phyloP scores from a whole-genome alignment of 2,329 filamentous ascomycete genomes.

The Blastomyces gilchristii region DNA sequence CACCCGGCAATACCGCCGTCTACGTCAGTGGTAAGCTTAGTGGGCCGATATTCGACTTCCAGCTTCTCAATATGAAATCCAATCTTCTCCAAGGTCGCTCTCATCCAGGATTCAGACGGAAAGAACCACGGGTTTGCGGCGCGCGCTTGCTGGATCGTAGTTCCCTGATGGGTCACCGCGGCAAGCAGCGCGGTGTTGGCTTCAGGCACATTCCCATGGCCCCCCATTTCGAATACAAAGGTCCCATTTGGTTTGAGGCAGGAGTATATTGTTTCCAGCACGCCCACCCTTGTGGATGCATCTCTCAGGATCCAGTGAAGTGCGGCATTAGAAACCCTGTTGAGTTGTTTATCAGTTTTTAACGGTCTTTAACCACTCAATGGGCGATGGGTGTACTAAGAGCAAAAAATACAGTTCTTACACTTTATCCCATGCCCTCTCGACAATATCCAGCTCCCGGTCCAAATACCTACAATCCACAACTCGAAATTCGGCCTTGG shows the following conservation, averaged over 20 bases:
- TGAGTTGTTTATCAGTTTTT: not conserved
- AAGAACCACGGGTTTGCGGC: conserved; percentile 60
- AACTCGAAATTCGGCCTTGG: conserved; percentile 22
- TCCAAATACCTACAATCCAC: conserved; percentile 29
- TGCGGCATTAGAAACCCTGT: conserved; percentile 51
- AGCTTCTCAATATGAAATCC: conserved; percentile 43
- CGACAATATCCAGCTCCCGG: conserved; percentile 17
- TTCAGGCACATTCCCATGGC: conserved; percentile 57
- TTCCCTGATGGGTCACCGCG: conserved; percentile 41
- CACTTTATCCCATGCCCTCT: conserved; percentile 41
- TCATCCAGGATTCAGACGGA: conserved; percentile 53
- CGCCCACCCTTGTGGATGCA: conserved; percentile 34
- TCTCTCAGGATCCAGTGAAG: conserved; percentile 56
- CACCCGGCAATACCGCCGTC: conserved; percentile 54
- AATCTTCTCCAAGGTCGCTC: conserved; percentile 25
- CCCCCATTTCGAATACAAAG: conserved; percentile 63
- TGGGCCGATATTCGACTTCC: conserved; percentile 55
- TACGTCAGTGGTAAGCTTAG: conserved; percentile 34
- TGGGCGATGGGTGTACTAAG: not conserved
- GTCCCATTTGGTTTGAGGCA: conserved; percentile 44
- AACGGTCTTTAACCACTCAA: not conserved
- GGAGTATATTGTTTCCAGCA: conserved; percentile 45
- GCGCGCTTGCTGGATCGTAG: conserved; percentile 41
- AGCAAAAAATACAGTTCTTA: conserved; percentile 22
- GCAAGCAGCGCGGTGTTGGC: conserved; percentile 49